Base-by-base conservation (phyloP, 1,139 yeast genomes). In the Diutina neorugosa region DNA sequence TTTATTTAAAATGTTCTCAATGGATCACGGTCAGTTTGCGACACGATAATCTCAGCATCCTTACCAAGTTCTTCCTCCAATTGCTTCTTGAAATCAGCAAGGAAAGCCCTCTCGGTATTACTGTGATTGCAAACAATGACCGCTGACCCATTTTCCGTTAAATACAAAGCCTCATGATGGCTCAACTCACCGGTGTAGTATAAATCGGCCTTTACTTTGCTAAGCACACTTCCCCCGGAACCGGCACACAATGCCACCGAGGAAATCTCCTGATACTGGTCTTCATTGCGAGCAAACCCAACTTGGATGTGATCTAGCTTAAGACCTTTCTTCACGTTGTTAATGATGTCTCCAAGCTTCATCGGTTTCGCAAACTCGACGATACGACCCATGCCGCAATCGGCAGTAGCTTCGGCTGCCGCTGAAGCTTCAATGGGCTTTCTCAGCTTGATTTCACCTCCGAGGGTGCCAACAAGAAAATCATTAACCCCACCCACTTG, bases 181-280 rank as follows among this genome's bases (percentile, higher is more conserved):
- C 96, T 84, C 58, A 94, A 70, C 63, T 94, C 98, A 1, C 99
- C 99, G 0, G 98, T 91, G 62, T 82, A 80, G 64, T 77, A 86
- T 46, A 90, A 71, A 61, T 93, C 98, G 0, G 91, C 94, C 7
- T 74, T 61, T 2, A 79, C 80, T 0, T 85, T 84, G 53, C 70
- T 69, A 62, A 86, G 78, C 0, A 86, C 82, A 0, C 80, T 71
- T 1, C 87, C 83, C 0, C 99, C 99, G 4, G 96, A 87, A 0
- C 99, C 99, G 3, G 98, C 98, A 67, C 99, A 93, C 21, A 93
- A 66, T 0, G 97, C 98, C n/a, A 90, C 73, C 0, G 75, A 72
- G 21, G 65, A 66, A 46, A 86, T 71, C 14, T 56, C 53, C 16
- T 46, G 50, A 4, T n/a, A n/a, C 5, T 67, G 68, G 12, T 59